phyloP scores from a whole-genome alignment of 441 rosid genomes.

The Codiaeum variegatum region DNA sequence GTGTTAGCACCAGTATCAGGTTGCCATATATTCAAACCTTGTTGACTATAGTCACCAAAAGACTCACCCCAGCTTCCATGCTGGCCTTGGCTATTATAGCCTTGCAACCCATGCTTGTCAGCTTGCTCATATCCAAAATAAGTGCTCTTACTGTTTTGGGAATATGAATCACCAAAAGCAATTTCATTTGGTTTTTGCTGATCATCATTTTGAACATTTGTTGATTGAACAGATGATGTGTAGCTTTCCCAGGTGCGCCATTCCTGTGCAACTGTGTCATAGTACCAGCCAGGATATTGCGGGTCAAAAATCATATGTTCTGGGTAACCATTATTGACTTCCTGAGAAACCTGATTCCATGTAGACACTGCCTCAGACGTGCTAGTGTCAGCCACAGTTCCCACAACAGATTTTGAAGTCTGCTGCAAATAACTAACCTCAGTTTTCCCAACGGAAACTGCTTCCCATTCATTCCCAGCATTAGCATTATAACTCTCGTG shows the following conservation, averaged over 20 bases:
- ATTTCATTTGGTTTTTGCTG: conserved; percentile 53
- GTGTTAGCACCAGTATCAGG: conserved; percentile 35
- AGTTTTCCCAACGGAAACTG: conserved; percentile 39
- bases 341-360: conserved; percentile 68
- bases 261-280: conserved; percentile 60
- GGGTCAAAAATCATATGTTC: conserved; percentile 89
- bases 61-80: conserved; percentile 47
- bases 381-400: conserved; percentile 39
- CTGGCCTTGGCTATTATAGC: conserved; percentile 38
- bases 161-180: conserved; percentile 29
- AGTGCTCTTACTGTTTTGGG: conserved; percentile 29
- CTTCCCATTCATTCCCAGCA: conserved; percentile 39
- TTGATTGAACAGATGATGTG: conserved; percentile 47
- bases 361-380: conserved; percentile 50
- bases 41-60: conserved; percentile 39
- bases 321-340: conserved; percentile 59
- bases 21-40: conserved; percentile 43
- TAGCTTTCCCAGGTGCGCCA: conserved; percentile 74
- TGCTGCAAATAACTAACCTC: conserved; percentile 59
- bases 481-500: conserved; percentile 33
- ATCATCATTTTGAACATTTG: conserved; percentile 36
- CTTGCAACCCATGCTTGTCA: conserved; percentile 38
- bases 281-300: conserved; percentile 96
- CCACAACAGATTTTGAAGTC: conserved; percentile 47
- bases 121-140: conserved; percentile 40